Base-by-base conservation (phyloP, 1,284 basidiomycete species). In the Puccinia coronata region DNA sequence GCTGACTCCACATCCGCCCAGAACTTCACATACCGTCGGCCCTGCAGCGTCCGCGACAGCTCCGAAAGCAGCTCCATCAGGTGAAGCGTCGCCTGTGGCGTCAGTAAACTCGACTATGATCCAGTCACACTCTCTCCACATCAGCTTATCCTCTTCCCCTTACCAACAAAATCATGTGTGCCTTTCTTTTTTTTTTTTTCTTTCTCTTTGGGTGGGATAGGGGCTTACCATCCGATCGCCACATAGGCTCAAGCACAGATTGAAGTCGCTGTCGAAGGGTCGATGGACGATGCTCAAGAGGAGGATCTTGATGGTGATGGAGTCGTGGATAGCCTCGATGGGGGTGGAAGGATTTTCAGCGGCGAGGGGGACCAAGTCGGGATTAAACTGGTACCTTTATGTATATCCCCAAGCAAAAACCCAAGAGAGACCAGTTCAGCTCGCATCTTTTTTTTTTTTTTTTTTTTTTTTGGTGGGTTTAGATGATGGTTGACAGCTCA, bases 251-350 rank as follows among this genome's bases (percentile, higher is more conserved):
- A 80, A 61, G 28, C 78, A 69, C 31, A 80, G 57, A 34, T 69
- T 71, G 31, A 80, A 80, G 57, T 80, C 78, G 31, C 78, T 80
- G 34, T 80, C 55, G 69, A 80, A 80, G 4, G 78, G 78, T 34
- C 78, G 49, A 80, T 80, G 78, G 43, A 59, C 78, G 36, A 80
- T 80, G 51, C 53, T 61, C 53, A 80, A 63, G 20, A 72, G 59
- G 5, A 80, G 65, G 67, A 80, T 80, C 43, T 80, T 80, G n/a
- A 80, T 63, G 25, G 78, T 71, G 43, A 80, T 69, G 39, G 67
- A 80, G 34, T 80, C 78, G 51, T 80, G 78, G 57, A 72, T 72
- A 71, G 78, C 78, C 49, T 80, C 69, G 67, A 80, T 61, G 1
- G 78, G 78, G 36, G 71, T 72, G 43, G n/a, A 43, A 31, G 78